These are phyloP conservation scores for Umbilicaria muhlenbergii DNA, from an alignment of 495 filamentous ascomycete species.

Conservation along the genomic window DNA sequence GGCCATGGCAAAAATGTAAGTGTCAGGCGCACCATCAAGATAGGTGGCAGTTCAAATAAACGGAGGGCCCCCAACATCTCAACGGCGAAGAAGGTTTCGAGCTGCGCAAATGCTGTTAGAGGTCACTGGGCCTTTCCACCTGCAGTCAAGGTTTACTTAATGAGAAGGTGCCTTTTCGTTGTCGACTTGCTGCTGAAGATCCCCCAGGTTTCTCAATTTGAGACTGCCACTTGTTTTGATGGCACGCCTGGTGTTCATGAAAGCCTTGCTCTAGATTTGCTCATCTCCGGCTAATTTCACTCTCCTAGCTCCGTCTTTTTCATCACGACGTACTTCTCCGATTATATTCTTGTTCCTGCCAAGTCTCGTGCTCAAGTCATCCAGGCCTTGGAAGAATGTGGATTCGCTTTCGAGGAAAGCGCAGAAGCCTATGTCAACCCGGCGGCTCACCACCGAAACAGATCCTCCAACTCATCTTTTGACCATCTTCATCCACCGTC, in stretches of 20 bases:
- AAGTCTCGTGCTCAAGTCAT: constrained; percentile 59
- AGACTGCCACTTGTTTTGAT: no score
- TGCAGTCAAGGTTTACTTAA: constrained; percentile 19
- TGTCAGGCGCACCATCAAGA: no score
- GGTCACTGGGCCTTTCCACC: no score
- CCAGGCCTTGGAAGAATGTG: constrained; percentile 56
- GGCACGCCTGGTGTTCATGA: neutral
- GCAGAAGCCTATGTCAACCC: constrained; percentile 51
- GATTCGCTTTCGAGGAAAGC: constrained; percentile 70
- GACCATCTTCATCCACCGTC: constrained; percentile 33
- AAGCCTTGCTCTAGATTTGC: neutral
- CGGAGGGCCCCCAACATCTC: no score
- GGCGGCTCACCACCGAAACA: constrained; percentile 27
- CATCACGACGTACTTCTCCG: constrained; percentile 94
- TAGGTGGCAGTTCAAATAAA: no score
- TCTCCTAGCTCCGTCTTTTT: constrained; percentile 71
- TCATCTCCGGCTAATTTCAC: neutral
- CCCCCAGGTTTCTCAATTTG: neutral
- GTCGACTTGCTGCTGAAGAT: neutral
- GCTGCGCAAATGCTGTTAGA: no score
- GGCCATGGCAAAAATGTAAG: constrained; percentile 82
- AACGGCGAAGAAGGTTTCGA: no score
- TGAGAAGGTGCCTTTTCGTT: neutral
- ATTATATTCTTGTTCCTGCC: constrained; percentile 84
- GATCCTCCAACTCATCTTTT: constrained; percentile 30